These are phyloP conservation scores for Dioscorea cayenensis DNA, from an alignment of 116 monocot genomes.

Conservation along the genomic window DNA sequence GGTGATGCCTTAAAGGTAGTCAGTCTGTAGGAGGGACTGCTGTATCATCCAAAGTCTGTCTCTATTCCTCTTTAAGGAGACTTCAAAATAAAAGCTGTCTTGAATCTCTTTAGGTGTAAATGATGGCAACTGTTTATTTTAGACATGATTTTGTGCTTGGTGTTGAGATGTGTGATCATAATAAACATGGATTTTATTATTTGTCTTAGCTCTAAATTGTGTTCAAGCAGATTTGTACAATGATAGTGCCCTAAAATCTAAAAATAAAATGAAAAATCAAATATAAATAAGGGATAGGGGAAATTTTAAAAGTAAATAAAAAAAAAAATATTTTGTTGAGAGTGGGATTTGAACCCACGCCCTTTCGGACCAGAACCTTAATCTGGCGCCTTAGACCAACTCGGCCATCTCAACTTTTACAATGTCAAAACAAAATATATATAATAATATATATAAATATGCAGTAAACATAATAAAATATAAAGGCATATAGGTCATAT, in stretches of 20 bases:
- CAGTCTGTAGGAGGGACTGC: conserved; percentile 16
- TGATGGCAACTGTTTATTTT: background rate
- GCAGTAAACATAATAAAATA: no score
- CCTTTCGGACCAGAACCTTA: conserved; percentile 58
- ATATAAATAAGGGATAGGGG: no score
- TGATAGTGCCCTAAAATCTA: no score
- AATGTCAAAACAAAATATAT: no score
- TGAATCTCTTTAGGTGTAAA: background rate
- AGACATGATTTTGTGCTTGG: background rate
- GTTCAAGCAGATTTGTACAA: no score
- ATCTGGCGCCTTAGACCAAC: no score
- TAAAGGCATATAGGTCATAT: no score
- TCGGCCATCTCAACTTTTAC: no score
- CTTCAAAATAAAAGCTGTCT: background rate
- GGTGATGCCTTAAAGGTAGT: conserved; percentile 40
- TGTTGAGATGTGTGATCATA: background rate
- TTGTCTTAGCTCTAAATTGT: background rate
- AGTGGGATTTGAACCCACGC: conserved; percentile 99
- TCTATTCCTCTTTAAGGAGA: background rate
- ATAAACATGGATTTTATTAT: background rate
- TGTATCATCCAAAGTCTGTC: background rate
- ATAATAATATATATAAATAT: no score
- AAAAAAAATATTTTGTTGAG: conserved; percentile 31
- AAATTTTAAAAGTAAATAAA: no score
- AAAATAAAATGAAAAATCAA: no score